phyloP scores from a whole-genome alignment of 2,329 filamentous ascomycete species.

The Aschersonia sp. region DNA sequence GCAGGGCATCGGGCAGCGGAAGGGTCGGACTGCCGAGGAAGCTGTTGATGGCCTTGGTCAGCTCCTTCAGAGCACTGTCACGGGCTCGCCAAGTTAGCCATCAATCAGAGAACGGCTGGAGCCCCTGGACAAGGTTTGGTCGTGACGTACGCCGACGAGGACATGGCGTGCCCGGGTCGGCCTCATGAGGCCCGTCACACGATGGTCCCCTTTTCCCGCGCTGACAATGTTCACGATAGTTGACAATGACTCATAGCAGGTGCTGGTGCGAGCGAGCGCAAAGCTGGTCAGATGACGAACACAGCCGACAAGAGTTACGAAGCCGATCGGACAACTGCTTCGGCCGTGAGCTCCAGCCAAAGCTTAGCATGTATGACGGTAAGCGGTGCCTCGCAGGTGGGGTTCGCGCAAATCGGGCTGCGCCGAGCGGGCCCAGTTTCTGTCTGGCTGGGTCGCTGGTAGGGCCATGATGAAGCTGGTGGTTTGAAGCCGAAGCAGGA shows the following conservation, averaged over 20 bases:
- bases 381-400: too few species aligned
- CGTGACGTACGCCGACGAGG: constrained; percentile 13
- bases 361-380: too few species aligned
- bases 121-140: background rate
- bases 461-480: too few species aligned
- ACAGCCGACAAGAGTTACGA: background rate
- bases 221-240: too few species aligned
- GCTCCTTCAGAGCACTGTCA: constrained; percentile 42
- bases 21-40: constrained; percentile 33
- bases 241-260: too few species aligned
- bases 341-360: too few species aligned
- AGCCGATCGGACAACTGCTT: too few species aligned
- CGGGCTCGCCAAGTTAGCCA: constrained; percentile 4
- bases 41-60: constrained; percentile 40
- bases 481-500: too few species aligned
- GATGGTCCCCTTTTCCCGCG: too few species aligned
- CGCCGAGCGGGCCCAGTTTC: too few species aligned
- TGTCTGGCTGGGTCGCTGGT: too few species aligned
- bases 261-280: background rate
- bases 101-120: background rate
- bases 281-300: background rate
- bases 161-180: constrained; percentile 5
- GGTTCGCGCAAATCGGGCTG: too few species aligned
- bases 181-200: background rate
- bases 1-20: constrained; percentile 53